Conservation (phyloP, 192 early-diverging fungal genomes). For the Allomyces macrogynus region DNA sequence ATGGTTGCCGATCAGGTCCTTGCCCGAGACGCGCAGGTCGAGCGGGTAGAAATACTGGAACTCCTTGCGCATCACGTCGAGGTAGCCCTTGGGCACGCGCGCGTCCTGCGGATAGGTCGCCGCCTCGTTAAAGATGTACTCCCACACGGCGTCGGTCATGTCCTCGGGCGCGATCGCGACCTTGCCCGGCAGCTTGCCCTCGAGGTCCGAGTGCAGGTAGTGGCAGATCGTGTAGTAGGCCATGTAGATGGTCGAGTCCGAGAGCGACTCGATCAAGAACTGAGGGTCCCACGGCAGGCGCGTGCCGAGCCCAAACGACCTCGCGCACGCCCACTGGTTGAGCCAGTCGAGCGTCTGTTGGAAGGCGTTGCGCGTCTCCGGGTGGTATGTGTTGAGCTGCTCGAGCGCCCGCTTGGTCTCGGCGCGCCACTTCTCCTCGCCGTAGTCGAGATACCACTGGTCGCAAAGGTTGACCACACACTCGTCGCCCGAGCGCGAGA, state of each 20-base stretch:
- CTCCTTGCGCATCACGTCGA: constrained; percentile 65
- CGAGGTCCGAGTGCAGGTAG: constrained; percentile 63
- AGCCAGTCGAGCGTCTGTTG: constrained; percentile 77
- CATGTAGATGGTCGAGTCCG: constrained; percentile 99
- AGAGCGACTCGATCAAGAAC: constrained; percentile 85
- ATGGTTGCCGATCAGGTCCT: constrained; percentile 95
- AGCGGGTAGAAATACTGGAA: constrained; percentile 96
- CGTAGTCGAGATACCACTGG: constrained; percentile 99
- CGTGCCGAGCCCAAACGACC: constrained; percentile 80
- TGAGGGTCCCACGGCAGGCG: constrained; percentile 82
- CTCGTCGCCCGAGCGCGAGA: constrained; percentile 85
- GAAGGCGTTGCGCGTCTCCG: constrained; percentile 71
- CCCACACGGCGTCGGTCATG: constrained; percentile 82
- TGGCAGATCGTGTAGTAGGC: constrained; percentile 97
- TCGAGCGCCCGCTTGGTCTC: constrained; percentile 54
- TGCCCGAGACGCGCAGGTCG: constrained; percentile 87
- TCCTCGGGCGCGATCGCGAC: constrained; percentile 59
- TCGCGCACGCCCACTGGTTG: constrained; percentile 89
- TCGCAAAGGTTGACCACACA: constrained; percentile 89
- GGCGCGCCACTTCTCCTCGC: constrained; percentile 65
- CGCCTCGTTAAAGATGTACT: constrained; percentile 64
- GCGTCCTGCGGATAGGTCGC: constrained; percentile 32
- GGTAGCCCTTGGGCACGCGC: constrained; percentile 35
- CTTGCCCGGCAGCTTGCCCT: constrained; percentile 57
- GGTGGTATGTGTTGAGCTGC: constrained; percentile 55